Base-by-base conservation (phyloP, 1,284 basidiomycete species). In the Boletus nobilissimus region DNA sequence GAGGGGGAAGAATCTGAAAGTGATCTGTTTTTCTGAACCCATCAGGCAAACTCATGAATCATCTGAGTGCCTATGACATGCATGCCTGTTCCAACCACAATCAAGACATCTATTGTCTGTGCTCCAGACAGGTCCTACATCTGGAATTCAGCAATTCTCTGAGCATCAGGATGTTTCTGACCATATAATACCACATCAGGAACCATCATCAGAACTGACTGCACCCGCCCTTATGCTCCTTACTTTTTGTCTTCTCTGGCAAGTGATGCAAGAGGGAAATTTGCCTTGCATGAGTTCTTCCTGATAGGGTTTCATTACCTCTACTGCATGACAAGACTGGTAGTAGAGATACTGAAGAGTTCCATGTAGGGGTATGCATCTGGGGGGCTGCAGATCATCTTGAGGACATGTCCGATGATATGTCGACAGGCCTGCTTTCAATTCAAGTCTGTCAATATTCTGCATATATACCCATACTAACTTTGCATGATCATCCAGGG, bases 361-460 rank as follows among this genome's bases (percentile, higher is more conserved):
- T 57, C 54, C 24, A 34, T 72, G 71, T 3, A 81, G 29, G 0
- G 66, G 74, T 0, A 81, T n/a, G 16, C 71, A 81, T 74, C 16
- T 65, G 29, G 8, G 11, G 3, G 5, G 11, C 32, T 13, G 11
- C 10, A 62, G 69, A 18, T 43, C 22, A 10, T n/a, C 24, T 16
- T 29, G 67, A 64, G 16, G 2, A 39, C 10, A 1, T 19, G 70
- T 36, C 10, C 32, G 43, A 67, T 81, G 78, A 54, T 81, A 80
- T 18, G 73, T 79, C 0, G 70, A 51, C 0, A 81, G 0, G 1
- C 74, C 80, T 6, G 68, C 74, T 51, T 73, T 80, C 3, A 69
- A 64, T 60, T 81, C 76, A 0, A 81, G 62, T 1, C 78, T 65
- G 40, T 81, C 76, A 0, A 81, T 80, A n/a, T 81, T 80, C 38